Percentiles rank a stretch among this genome's conserved stretches.
Conservation (phyloP, 495 filamentous ascomycete species). For the Collariella sp. region DNA sequence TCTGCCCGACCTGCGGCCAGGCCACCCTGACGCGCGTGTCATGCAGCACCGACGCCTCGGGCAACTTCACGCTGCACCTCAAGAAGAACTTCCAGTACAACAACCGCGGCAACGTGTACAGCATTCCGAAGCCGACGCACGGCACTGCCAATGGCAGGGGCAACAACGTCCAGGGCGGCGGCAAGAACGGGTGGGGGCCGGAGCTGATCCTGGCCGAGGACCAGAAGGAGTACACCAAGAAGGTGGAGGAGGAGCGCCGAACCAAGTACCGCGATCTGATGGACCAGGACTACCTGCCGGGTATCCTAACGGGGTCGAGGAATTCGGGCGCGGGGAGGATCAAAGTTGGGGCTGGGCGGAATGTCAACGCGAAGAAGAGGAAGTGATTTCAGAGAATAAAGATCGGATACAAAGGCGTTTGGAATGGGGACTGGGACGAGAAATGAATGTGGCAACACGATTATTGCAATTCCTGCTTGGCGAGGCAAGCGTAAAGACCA, state of each 20-base stretch:
- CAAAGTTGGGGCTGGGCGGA: slow-evolving; percentile 76
- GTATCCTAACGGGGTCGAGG: slow-evolving; percentile 74
- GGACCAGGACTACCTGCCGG: slow-evolving; percentile 89
- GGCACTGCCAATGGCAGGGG: slow-evolving; percentile 71
- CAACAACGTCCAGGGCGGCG: slow-evolving; percentile 55
- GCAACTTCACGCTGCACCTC: slow-evolving; percentile 77
- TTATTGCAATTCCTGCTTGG: slow-evolving; percentile 1
- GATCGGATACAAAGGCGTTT: not conserved
- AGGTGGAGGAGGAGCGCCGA: slow-evolving; percentile 53
- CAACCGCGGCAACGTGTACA: slow-evolving; percentile 79
- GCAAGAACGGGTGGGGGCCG: slow-evolving; percentile 78
- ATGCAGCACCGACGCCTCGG: slow-evolving; percentile 71
- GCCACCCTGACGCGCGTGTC: slow-evolving; percentile 76
- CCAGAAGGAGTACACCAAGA: slow-evolving; percentile 82
- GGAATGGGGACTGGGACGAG: not conserved
- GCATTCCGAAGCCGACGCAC: slow-evolving; percentile 81
- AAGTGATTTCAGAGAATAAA: slow-evolving; percentile 4
- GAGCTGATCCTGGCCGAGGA: slow-evolving; percentile 81
- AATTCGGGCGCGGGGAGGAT: slow-evolving; percentile 54
- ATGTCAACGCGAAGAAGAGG: slow-evolving; percentile 68
- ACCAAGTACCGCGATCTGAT: slow-evolving; percentile 72
- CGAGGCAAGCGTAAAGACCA: slow-evolving; percentile 1
- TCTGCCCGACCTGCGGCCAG: slow-evolving; percentile 86
- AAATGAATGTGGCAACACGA: not conserved
- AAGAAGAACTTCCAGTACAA: slow-evolving; percentile 97